Evolutionary conservation across 2,329 filamentous ascomycete species (phyloP).

Genomic region (Talaromyces sp.): DNA sequence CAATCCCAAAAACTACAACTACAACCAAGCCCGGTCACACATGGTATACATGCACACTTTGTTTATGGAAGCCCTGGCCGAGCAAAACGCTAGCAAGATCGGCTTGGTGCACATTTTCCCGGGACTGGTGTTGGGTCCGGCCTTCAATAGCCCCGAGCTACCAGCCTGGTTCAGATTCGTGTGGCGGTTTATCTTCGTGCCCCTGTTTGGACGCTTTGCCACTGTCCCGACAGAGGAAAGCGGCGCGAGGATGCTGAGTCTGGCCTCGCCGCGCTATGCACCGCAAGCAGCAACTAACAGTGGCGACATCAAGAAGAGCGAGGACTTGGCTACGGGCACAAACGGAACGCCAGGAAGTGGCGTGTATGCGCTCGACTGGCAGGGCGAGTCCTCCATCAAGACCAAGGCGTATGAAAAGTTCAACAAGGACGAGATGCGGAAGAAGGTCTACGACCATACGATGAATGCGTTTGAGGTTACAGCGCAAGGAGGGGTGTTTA

Average conservation of each 20-base stretch:
- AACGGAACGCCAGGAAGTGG: slow-evolving; percentile 5
- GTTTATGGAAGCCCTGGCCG: slow-evolving; percentile 9
- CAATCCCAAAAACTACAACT: slow-evolving; percentile 8
- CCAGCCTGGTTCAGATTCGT: slow-evolving; percentile 8
- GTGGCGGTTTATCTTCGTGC: slow-evolving; percentile 2
- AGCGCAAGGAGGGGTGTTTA: not conserved
- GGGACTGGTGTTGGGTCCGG: slow-evolving; percentile 4
- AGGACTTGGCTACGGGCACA: not conserved
- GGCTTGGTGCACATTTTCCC: slow-evolving; percentile 7
- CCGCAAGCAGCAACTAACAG: not conserved
- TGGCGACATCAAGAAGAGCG: not conserved
- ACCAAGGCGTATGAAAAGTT: slow-evolving; percentile 4
- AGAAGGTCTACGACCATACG: slow-evolving; percentile 8
- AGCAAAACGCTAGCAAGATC: slow-evolving; percentile 5
- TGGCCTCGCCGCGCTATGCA: slow-evolving; percentile 8
- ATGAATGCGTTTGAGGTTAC: slow-evolving; percentile 8
- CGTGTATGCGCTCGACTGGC: slow-evolving; percentile 8
- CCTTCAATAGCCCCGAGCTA: not conserved
- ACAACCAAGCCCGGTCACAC: slow-evolving; percentile 8
- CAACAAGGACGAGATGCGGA: slow-evolving; percentile 8
- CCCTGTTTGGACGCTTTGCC: not conserved
- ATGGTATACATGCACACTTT: slow-evolving; percentile 10
- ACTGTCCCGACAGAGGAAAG: slow-evolving; percentile 6
- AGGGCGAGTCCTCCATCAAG: slow-evolving; percentile 3
- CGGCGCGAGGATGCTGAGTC: slow-evolving; percentile 9